These are phyloP conservation scores for Mariannaea elegans DNA, from an alignment of 2,329 filamentous ascomycete genomes.

Conservation along the genomic window DNA sequence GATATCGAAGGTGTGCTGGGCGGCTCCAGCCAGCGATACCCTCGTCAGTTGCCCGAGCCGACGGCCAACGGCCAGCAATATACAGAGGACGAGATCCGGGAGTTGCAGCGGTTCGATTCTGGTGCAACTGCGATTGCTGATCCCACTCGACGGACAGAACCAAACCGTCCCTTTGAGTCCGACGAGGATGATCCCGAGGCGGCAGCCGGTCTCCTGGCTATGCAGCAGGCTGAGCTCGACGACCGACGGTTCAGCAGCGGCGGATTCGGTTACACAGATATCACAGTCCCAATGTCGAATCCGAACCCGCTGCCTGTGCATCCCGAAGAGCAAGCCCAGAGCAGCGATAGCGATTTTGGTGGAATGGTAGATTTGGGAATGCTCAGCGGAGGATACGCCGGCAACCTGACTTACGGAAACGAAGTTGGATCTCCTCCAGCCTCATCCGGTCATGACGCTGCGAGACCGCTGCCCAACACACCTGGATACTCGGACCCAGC, in stretches of 20 bases:
- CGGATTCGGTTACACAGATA: constrained; percentile 44
- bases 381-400: constrained; percentile 76
- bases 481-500: constrained; percentile 47
- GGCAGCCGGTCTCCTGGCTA: constrained; percentile 81
- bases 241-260: constrained; percentile 59
- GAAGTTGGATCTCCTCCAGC: constrained; percentile 54
- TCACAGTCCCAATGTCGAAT: constrained; percentile 41
- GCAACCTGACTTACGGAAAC: constrained; percentile 60
- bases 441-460: constrained; percentile 53
- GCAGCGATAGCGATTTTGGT: constrained; percentile 78
- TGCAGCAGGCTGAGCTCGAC: constrained; percentile 86
- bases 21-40: constrained; percentile 43
- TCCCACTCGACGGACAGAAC: constrained; percentile 33
- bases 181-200: constrained; percentile 88
- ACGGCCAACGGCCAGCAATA: constrained; percentile 56
- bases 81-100: constrained; percentile 56
- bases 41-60: constrained; percentile 49
- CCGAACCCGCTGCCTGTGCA: constrained; percentile 54
- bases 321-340: constrained; percentile 57
- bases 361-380: constrained; percentile 73
- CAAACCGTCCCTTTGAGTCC: constrained; percentile 39
- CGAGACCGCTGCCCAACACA: constrained; percentile 57
- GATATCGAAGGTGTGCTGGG: constrained; percentile 66
- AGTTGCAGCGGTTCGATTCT: constrained; percentile 60
- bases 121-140: constrained; percentile 55